Conservation (phyloP, 2,329 filamentous ascomycete species). For the Botrytis cinerea region DNA sequence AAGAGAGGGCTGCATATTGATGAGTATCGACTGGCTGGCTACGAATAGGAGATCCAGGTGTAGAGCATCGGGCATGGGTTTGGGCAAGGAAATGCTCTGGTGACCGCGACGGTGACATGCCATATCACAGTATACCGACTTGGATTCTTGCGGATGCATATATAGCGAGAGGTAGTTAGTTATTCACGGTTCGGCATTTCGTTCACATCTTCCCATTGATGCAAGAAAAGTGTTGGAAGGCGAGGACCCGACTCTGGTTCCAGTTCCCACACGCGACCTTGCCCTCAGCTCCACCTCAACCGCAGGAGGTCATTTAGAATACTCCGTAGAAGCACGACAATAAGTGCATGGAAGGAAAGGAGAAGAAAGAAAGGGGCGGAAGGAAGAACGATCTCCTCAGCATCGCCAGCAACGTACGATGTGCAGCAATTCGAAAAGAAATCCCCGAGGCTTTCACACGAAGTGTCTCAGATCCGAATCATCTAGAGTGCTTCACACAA, state of each 20-base stretch:
- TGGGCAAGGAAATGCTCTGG: no score
- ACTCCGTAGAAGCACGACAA: background rate
- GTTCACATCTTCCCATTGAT: no score
- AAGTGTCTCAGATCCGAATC: background rate
- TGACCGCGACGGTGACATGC: background rate
- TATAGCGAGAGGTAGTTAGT: no score
- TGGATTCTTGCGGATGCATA: background rate
- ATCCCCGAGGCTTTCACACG: background rate
- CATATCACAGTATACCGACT: background rate
- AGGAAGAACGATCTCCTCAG: background rate
- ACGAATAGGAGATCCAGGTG: background rate
- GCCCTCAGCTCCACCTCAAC: background rate
- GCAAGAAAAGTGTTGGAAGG: background rate
- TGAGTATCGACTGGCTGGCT: background rate
- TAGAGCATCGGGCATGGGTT: background rate
- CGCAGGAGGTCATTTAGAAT: no score
- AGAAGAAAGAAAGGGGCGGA: background rate
- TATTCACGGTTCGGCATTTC: background rate
- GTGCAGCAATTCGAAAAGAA: background rate
- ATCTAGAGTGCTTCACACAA: background rate
- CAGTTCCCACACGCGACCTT: background rate
- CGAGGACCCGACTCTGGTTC: background rate
- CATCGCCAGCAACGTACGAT: background rate
- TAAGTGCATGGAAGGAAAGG: background rate
- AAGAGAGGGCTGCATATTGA: conserved; percentile 9